Evolutionary conservation across 2,329 filamentous ascomycete species (phyloP).

Genomic region (Fusarium pseudoanthophilum): DNA sequence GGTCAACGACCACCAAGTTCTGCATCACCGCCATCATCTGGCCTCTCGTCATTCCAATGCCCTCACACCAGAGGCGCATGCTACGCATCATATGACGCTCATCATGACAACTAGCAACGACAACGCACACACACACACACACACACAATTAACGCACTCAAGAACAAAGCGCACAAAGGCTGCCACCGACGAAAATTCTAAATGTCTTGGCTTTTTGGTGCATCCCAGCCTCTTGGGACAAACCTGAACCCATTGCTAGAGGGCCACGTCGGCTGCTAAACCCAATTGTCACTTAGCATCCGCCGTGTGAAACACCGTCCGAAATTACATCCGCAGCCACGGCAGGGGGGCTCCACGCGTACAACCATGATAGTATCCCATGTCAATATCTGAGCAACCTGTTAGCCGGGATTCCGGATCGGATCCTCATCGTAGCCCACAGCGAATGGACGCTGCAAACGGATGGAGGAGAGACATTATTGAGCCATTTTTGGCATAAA

Average conservation of each 20-base stretch:
- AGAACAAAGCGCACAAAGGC: not conserved
- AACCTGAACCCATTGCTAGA: constrained; percentile 13
- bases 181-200: constrained; percentile 14
- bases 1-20: constrained; percentile 6
- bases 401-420: constrained; percentile 27
- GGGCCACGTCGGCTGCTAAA: constrained; percentile 44
- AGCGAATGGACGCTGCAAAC: constrained; percentile 12
- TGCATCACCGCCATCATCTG: constrained; percentile 7
- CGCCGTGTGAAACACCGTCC: constrained; percentile 46
- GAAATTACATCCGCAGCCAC: constrained; percentile 52
- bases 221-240: constrained; percentile 32
- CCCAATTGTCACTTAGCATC: constrained; percentile 36
- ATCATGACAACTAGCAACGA: not conserved
- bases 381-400: constrained; percentile 26
- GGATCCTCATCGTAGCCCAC: constrained; percentile 12
- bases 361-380: constrained; percentile 10
- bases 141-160: constrained; percentile 1
- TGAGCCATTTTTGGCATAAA: constrained; percentile 31
- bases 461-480: constrained; percentile 16
- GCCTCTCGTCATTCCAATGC: constrained; percentile 27
- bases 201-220: constrained; percentile 31
- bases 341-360: constrained; percentile 30
- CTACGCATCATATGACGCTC: constrained; percentile 27
- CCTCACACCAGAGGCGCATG: constrained; percentile 27
- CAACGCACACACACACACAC: not conserved